A percentile compares a stretch with the other conserved stretches of the same genome.
These are phyloP conservation scores for Aureobasidium sp. DNA, from an alignment of 2,329 filamentous ascomycete species.

Conservation along the genomic window DNA sequence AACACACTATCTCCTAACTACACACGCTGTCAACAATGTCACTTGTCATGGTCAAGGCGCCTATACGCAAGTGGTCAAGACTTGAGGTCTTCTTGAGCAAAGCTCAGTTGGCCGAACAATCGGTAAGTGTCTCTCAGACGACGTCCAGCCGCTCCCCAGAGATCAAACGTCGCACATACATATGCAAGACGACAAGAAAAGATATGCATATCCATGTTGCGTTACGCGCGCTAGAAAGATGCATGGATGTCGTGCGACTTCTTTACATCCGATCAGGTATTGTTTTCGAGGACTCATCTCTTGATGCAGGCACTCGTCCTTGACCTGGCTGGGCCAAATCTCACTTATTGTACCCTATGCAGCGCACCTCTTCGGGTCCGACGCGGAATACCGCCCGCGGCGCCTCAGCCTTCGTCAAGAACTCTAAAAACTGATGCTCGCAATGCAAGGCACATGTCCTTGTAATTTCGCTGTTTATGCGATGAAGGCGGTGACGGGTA, in stretches of 20 bases:
- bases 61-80: background rate
- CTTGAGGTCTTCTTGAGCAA: background rate
- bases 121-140: background rate
- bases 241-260: background rate
- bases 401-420: background rate
- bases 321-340: background rate
- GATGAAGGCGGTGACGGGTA: background rate
- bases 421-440: background rate
- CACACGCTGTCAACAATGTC: background rate
- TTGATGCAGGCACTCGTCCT: background rate
- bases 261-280: background rate
- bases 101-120: background rate
- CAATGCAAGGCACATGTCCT: constrained; percentile 4
- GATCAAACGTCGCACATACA: background rate
- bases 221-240: background rate
- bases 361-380: background rate
- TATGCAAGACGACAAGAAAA: constrained; percentile 4
- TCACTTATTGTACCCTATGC: background rate
- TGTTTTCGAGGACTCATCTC: background rate
- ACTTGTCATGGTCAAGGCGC: background rate
- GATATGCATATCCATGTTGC: background rate
- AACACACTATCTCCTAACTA: background rate
- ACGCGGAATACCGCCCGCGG: background rate
- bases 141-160: background rate
- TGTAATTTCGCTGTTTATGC: background rate